These are phyloP conservation scores for Populus euphratica DNA, from an alignment of 345 rosid species.

Conservation along the genomic window DNA sequence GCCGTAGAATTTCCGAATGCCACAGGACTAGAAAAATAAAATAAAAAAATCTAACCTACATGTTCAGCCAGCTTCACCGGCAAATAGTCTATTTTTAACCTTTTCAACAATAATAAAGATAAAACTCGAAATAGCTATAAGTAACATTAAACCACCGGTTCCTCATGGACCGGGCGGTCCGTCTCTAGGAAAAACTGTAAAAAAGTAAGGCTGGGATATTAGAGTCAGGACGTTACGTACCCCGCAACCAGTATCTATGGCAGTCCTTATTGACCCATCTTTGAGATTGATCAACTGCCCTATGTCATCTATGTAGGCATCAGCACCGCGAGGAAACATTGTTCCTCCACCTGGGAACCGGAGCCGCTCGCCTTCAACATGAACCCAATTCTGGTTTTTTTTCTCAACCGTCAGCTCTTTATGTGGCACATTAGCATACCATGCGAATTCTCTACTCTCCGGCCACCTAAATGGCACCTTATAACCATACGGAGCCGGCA, in stretches of 20 bases:
- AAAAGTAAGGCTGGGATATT: neutral
- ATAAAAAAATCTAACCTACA: neutral
- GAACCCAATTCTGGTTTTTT: conserved; percentile 85
- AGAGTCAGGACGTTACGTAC: conserved; percentile 40
- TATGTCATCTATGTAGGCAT: conserved; percentile 73
- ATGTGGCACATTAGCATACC: conserved; percentile 94
- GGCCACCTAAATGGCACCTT: conserved; percentile 83
- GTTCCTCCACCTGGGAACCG: conserved; percentile 96
- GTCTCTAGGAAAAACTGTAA: neutral
- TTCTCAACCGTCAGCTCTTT: conserved; percentile 84
- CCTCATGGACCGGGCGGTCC: conserved; percentile 10
- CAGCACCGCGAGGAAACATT: conserved; percentile 88
- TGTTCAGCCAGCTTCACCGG: neutral
- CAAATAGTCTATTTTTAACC: neutral
- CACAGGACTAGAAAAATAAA: neutral
- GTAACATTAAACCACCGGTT: neutral
- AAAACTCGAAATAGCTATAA: too few relatives aligned
- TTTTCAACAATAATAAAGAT: too few relatives aligned
- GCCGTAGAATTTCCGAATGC: neutral
- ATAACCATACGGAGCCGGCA: conserved; percentile 82
- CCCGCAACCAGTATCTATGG: conserved; percentile 97
- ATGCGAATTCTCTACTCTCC: conserved; percentile 66
- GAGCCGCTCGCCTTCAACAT: conserved; percentile 58
- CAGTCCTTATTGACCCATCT: conserved; percentile 85
- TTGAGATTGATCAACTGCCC: conserved; percentile 69